phyloP scores from a whole-genome alignment of 2,329 filamentous ascomycete genomes.

The Aspergillus aculeatus region DNA sequence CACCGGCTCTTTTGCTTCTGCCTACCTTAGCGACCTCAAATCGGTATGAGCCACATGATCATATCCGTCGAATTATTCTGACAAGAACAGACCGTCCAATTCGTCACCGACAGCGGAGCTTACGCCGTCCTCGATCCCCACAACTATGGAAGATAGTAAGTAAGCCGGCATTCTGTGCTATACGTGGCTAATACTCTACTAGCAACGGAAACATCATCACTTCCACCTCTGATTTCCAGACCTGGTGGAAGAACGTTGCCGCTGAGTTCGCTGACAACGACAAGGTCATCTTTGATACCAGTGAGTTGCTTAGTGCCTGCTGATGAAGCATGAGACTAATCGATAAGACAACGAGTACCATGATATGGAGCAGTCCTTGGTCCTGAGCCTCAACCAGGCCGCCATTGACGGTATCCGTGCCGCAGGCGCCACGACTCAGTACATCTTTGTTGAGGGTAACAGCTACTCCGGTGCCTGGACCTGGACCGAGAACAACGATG shows the following conservation, averaged over 20 bases:
- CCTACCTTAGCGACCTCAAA: constrained; percentile 45
- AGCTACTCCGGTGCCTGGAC: constrained; percentile 49
- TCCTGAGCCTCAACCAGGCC: constrained; percentile 62
- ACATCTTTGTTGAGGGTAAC: constrained; percentile 63
- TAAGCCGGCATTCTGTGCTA: neutral
- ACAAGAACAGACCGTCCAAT: constrained; percentile 30
- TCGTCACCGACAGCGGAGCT: constrained; percentile 48
- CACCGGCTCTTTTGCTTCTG: constrained; percentile 43
- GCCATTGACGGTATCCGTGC: constrained; percentile 62
- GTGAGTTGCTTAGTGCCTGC: constrained; percentile 18
- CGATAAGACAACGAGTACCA: constrained; percentile 62
- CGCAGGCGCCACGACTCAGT: constrained; percentile 57
- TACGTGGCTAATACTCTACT: neutral
- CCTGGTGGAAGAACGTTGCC: constrained; percentile 60
- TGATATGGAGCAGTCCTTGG: constrained; percentile 60
- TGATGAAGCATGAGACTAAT: constrained; percentile 29
- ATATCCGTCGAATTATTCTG: neutral
- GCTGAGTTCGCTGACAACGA: constrained; percentile 53
- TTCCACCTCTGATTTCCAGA: constrained; percentile 53
- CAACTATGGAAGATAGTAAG: constrained; percentile 54
- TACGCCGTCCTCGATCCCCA: constrained; percentile 61
- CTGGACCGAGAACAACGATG: constrained; percentile 47
- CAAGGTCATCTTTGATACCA: constrained; percentile 63
- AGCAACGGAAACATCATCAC: constrained; percentile 28
- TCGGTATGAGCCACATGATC: constrained; percentile 15